phyloP scores from a whole-genome alignment of 1,284 basidiomycete genomes.

The Melanopsichium pennsylvanicum region DNA sequence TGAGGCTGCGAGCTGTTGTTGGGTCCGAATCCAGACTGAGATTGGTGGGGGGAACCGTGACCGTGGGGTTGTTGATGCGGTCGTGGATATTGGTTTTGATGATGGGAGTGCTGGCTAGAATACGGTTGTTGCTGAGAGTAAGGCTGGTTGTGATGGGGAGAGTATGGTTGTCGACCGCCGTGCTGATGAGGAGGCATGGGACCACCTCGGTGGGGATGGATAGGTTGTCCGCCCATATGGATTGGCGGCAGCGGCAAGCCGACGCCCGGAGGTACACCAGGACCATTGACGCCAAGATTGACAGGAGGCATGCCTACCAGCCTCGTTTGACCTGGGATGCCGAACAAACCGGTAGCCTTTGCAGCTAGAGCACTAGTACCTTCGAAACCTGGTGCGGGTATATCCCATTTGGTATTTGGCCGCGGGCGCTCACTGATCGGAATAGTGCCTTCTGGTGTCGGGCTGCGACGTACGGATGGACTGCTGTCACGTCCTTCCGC shows the following conservation, averaged over 20 bases:
- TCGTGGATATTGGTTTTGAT: slow-evolving; percentile 10
- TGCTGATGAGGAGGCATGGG: slow-evolving; percentile 19
- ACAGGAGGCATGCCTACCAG: slow-evolving; percentile 70
- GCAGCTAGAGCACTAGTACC: slow-evolving; percentile 92
- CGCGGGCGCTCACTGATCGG: slow-evolving; percentile 85
- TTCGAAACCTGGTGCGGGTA: slow-evolving; percentile 92
- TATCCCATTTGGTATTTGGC: slow-evolving; percentile 92
- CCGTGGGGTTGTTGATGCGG: slow-evolving; percentile 11
- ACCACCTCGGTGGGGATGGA: slow-evolving; percentile 28
- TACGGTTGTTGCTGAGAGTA: slow-evolving; percentile 8
- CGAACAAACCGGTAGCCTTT: slow-evolving; percentile 96
- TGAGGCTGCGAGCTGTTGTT: slow-evolving; percentile 14
- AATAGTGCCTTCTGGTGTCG: slow-evolving; percentile 84
- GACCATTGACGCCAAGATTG: slow-evolving; percentile 39
- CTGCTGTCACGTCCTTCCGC: slow-evolving; percentile 65
- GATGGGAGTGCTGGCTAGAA: slow-evolving; percentile 3
- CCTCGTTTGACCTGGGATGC: slow-evolving; percentile 86
- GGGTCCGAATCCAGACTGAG: slow-evolving; percentile 5
- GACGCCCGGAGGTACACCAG: slow-evolving; percentile 39
- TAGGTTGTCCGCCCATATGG: slow-evolving; percentile 67
- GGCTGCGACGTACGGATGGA: slow-evolving; percentile 80
- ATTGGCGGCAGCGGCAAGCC: slow-evolving; percentile 74
- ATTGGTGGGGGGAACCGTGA: slow-evolving; percentile 8
- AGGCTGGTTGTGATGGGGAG: slow-evolving; percentile 1
- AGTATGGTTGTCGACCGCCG: slow-evolving; percentile 14